These are phyloP conservation scores for Mimosa pudica DNA, from an alignment of 306 rosid genomes.

Conservation along the genomic window DNA sequence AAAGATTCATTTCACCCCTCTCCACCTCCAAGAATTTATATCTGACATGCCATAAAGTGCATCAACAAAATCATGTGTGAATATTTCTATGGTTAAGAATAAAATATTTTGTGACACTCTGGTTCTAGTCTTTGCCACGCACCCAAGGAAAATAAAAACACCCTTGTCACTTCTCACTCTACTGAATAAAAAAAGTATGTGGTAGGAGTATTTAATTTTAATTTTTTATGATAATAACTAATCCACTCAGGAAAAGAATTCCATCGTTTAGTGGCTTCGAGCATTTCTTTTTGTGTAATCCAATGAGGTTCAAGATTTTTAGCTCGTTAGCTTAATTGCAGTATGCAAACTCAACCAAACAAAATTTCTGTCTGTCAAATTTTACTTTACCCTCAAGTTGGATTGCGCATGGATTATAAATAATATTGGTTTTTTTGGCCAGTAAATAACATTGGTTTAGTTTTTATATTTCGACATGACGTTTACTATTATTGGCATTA, in stretches of 20 bases:
- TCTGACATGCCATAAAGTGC: neutral
- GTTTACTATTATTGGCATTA: no score
- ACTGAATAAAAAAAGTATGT: neutral
- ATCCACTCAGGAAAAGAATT: neutral
- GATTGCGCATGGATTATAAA: no score
- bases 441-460: no score
- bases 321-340: neutral
- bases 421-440: no score
- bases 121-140: neutral
- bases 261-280: neutral
- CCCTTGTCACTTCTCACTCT: neutral
- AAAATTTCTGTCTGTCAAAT: neutral
- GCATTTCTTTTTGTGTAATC: conserved; percentile 2
- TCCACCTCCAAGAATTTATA: neutral
- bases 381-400: no score
- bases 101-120: neutral
- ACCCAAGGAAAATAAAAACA: neutral
- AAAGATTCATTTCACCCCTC: neutral
- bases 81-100: neutral
- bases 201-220: neutral
- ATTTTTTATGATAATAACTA: neutral
- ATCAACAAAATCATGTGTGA: neutral
- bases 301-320: neutral
- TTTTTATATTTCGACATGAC: no score
- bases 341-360: neutral